phyloP scores from a whole-genome alignment of 352 stramenopile genomes.

The Phytopythium kandeliae region DNA sequence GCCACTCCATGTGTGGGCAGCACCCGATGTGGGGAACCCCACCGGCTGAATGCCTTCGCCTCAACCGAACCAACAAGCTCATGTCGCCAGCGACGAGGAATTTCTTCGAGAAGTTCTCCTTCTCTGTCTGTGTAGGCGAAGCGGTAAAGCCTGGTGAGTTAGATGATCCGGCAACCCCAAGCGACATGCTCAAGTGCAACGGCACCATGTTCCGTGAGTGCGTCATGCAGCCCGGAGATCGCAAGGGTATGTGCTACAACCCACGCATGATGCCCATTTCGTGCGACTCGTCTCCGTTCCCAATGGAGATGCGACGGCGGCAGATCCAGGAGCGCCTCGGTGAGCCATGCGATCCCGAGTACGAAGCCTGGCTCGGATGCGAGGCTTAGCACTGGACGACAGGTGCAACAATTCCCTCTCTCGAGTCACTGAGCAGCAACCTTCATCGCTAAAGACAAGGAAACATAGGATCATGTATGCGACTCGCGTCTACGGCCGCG shows the following conservation, averaged over 20 bases:
- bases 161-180: slow-evolving; percentile 10
- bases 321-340: slow-evolving; percentile 20
- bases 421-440: no score
- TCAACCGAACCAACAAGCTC: slow-evolving; percentile 5
- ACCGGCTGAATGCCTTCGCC: not conserved
- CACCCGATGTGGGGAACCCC: slow-evolving; percentile 6
- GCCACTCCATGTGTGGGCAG: slow-evolving; percentile 5
- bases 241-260: slow-evolving; percentile 30
- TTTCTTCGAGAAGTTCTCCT: slow-evolving; percentile 14
- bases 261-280: slow-evolving; percentile 20
- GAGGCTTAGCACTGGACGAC: no score
- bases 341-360: slow-evolving; percentile 14
- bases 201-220: slow-evolving; percentile 37
- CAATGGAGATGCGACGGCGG: slow-evolving; percentile 15
- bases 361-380: slow-evolving; percentile 31
- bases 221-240: not conserved
- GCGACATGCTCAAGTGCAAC: slow-evolving; percentile 23
- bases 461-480: slow-evolving; percentile 1
- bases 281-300: slow-evolving; percentile 17
- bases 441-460: no score
- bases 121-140: slow-evolving; percentile 16
- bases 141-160: slow-evolving; percentile 5
- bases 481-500: no score
- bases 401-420: no score
- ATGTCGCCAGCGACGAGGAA: slow-evolving; percentile 13